Evolutionary conservation across 768 basidiomycete species (phyloP).

Genomic region (Coprinellus micaceus): DNA sequence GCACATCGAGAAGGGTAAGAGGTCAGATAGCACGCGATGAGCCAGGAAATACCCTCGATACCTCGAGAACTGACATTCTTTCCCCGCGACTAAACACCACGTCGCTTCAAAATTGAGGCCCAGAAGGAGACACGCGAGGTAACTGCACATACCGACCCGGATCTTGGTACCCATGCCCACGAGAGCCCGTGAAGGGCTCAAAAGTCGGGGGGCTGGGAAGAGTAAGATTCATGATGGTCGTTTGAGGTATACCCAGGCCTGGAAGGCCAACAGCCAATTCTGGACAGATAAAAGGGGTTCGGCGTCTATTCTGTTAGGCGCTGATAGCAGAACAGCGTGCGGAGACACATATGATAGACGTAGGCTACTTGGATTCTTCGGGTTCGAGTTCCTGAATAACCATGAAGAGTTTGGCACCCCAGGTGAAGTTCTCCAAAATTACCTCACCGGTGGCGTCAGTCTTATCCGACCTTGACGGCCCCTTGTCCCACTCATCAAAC

Average conservation of each 20-base stretch:
- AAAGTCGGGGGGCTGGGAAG: slow-evolving; percentile 10
- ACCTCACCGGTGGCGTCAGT: too few relatives aligned
- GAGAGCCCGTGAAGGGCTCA: slow-evolving; percentile 39
- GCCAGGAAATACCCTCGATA: too few relatives aligned
- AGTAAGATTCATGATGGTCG: neutral
- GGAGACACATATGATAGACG: too few relatives aligned
- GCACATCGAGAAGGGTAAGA: slow-evolving; percentile 8
- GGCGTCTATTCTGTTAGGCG: too few relatives aligned
- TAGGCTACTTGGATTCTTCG: too few relatives aligned
- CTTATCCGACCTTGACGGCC: too few relatives aligned
- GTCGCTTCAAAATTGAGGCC: slow-evolving; percentile 60
- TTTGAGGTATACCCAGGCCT: neutral
- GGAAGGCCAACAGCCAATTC: too few relatives aligned
- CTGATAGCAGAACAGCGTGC: too few relatives aligned
- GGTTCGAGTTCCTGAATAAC: too few relatives aligned
- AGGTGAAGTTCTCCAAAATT: too few relatives aligned
- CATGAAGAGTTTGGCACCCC: too few relatives aligned
- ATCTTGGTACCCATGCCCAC: slow-evolving; percentile 38
- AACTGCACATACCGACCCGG: slow-evolving; percentile 53
- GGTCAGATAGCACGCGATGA: neutral
- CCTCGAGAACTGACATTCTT: slow-evolving; percentile 69
- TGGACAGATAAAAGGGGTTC: too few relatives aligned
- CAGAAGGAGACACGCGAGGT: slow-evolving; percentile 52
- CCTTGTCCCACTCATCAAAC: slow-evolving; percentile 16
- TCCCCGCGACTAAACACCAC: slow-evolving; percentile 72